These are phyloP conservation scores for Colletotrichum camelliae DNA, from an alignment of 2,329 filamentous ascomycete species.

Conservation along the genomic window DNA sequence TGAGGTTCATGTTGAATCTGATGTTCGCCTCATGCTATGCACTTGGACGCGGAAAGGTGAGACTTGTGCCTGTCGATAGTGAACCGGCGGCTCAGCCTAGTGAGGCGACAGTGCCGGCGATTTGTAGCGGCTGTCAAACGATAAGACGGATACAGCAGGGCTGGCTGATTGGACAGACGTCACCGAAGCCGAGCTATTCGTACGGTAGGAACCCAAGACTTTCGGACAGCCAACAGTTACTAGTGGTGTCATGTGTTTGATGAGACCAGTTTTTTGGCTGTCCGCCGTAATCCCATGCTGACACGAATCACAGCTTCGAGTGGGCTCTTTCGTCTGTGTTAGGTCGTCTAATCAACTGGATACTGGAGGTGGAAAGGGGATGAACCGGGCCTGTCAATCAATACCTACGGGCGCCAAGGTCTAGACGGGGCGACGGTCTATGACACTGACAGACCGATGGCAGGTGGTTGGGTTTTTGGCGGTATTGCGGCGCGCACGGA, in stretches of 20 bases:
- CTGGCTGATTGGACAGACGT: background rate
- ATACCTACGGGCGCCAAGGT: background rate
- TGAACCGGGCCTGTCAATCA: conserved; percentile 5
- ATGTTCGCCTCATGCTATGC: background rate
- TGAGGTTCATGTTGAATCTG: background rate
- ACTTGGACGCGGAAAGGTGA: background rate
- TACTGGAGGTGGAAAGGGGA: conserved; percentile 5
- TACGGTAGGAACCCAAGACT: too few relatives aligned
- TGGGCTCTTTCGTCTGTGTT: background rate
- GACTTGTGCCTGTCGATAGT: background rate
- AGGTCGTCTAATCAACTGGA: background rate
- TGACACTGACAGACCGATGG: background rate
- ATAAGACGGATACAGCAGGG: background rate
- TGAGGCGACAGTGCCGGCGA: background rate
- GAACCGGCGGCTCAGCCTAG: background rate
- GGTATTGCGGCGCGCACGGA: background rate
- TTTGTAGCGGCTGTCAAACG: background rate
- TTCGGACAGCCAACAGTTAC: background rate
- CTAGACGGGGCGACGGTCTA: background rate
- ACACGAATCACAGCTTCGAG: background rate
- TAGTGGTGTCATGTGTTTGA: background rate
- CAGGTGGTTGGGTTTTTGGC: background rate
- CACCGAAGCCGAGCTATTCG: background rate
- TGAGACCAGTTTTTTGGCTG: background rate
- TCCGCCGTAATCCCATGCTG: conserved; percentile 1